Evolutionary conservation across 1,139 yeast genomes (phyloP).

Genomic region (Kodamaea suecica): DNA sequence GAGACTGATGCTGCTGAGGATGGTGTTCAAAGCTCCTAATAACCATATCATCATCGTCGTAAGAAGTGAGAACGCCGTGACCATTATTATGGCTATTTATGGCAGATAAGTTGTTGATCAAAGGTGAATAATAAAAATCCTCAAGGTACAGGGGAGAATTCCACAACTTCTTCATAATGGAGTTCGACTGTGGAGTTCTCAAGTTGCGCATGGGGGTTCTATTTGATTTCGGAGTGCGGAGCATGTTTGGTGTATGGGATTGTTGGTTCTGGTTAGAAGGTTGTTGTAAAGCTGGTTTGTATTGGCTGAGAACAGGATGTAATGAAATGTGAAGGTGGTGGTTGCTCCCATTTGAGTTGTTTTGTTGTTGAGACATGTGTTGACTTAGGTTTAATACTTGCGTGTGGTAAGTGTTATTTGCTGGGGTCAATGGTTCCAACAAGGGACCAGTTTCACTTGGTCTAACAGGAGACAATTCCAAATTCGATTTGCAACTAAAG

Average conservation of each 20-base stretch:
- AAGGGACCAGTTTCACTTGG: slow-evolving; percentile 61
- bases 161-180: slow-evolving; percentile 51
- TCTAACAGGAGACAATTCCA: slow-evolving; percentile 60
- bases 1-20: slow-evolving; percentile 18
- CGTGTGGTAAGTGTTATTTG: slow-evolving; percentile 22
- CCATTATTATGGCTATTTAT: slow-evolving; percentile 4
- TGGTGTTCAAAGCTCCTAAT: slow-evolving; percentile 41
- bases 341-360: slow-evolving; percentile 2
- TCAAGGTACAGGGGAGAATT: slow-evolving; percentile 65
- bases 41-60: slow-evolving; percentile 59
- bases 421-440: slow-evolving; percentile 54
- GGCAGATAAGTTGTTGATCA: slow-evolving; percentile 20
- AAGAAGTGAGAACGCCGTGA: slow-evolving; percentile 28
- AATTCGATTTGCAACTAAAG: slow-evolving; percentile 63
- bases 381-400: slow-evolving; percentile 12
- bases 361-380: slow-evolving; percentile 14
- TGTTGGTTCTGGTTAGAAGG: slow-evolving; percentile 5
- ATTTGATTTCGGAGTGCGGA: slow-evolving; percentile 32
- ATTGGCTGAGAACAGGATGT: slow-evolving; percentile 9
- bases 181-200: slow-evolving; percentile 42
- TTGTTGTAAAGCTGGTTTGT: slow-evolving; percentile 9
- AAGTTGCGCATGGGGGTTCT: slow-evolving; percentile 41
- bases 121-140: slow-evolving; percentile 64
- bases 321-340: slow-evolving; percentile 7
- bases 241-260: slow-evolving; percentile 5